phyloP scores from a whole-genome alignment of 1,284 basidiomycete species.

The Cutaneotrichosporon arboriforme region DNA sequence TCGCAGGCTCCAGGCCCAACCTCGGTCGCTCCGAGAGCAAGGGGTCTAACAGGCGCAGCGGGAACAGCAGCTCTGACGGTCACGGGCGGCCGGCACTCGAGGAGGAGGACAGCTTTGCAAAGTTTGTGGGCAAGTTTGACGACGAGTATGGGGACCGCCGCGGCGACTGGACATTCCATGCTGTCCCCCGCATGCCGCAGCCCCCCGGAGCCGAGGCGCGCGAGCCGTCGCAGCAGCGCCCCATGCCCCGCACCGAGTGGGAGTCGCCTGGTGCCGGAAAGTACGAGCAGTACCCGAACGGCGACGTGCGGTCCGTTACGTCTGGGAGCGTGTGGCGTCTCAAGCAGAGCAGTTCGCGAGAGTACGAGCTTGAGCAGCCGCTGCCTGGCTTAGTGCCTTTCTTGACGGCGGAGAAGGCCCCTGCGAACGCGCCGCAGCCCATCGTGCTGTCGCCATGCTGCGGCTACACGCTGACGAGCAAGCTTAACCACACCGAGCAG shows the following conservation, averaged over 20 bases:
- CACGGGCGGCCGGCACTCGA: constrained; percentile 25
- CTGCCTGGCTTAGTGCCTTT: constrained; percentile 1
- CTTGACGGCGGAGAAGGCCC: background rate
- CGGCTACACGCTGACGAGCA: constrained; percentile 28
- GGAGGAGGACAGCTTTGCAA: constrained; percentile 49
- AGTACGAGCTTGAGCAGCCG: constrained; percentile 41
- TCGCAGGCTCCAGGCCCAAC: constrained; percentile 42
- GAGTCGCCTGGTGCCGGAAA: constrained; percentile 41
- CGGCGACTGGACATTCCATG: constrained; percentile 49
- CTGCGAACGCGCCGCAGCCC: constrained; percentile 4
- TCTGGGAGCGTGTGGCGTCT: constrained; percentile 40
- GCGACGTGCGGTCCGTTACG: constrained; percentile 36
- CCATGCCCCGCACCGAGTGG: constrained; percentile 35
- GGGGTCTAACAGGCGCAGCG: constrained; percentile 1
- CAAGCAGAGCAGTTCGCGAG: constrained; percentile 25
- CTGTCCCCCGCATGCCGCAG: constrained; percentile 15
- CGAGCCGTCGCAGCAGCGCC: constrained; percentile 15
- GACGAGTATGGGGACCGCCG: constrained; percentile 49
- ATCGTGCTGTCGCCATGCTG: constrained; percentile 3
- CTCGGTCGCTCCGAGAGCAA: constrained; percentile 22
- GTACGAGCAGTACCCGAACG: constrained; percentile 37
- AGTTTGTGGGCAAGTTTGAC: constrained; percentile 50
- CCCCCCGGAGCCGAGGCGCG: background rate
- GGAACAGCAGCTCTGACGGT: background rate
- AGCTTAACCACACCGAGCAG: constrained; percentile 37